phyloP scores from a whole-genome alignment of 768 basidiomycete genomes.

The Trametes elegans region DNA sequence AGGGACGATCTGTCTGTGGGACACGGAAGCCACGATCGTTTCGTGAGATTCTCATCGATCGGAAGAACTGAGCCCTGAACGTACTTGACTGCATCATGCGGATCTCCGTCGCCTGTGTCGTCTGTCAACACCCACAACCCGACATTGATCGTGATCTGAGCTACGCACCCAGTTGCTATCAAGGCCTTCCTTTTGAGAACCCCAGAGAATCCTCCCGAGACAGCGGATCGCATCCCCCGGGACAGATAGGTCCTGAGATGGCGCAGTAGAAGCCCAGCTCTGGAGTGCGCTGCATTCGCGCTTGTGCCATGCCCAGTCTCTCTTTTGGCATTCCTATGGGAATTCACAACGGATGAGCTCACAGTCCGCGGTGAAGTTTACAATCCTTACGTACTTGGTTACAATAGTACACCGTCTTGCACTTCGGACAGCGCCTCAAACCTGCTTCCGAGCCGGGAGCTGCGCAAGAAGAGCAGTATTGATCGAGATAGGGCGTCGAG shows the following conservation, averaged over 20 bases:
- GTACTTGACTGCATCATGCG: constrained; percentile 74
- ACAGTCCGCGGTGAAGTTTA: background rate
- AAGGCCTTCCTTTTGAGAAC: constrained; percentile 50
- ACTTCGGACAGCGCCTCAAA: constrained; percentile 73
- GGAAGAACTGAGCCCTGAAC: background rate
- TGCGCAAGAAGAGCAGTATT: constrained; percentile 71
- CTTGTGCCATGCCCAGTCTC: constrained; percentile 76
- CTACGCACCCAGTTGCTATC: constrained; percentile 56
- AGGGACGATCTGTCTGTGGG: constrained; percentile 56
- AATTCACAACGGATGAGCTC: background rate
- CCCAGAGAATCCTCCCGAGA: constrained; percentile 74
- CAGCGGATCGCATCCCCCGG: constrained; percentile 82
- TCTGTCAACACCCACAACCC: background rate
- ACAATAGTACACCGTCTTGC: constrained; percentile 75
- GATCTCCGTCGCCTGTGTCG: constrained; percentile 56
- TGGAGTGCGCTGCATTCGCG: constrained; percentile 72
- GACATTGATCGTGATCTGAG: background rate
- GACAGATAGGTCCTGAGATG: constrained; percentile 43
- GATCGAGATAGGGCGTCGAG: constrained; percentile 57
- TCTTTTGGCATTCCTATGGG: constrained; percentile 61
- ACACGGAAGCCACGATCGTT: background rate
- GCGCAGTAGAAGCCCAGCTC: constrained; percentile 51
- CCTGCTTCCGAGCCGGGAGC: constrained; percentile 34
- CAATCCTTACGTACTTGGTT: constrained; percentile 47
- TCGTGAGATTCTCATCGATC: background rate